These are phyloP conservation scores for Candida loeiensis DNA, from an alignment of 805 yeast genomes.

Conservation along the genomic window DNA sequence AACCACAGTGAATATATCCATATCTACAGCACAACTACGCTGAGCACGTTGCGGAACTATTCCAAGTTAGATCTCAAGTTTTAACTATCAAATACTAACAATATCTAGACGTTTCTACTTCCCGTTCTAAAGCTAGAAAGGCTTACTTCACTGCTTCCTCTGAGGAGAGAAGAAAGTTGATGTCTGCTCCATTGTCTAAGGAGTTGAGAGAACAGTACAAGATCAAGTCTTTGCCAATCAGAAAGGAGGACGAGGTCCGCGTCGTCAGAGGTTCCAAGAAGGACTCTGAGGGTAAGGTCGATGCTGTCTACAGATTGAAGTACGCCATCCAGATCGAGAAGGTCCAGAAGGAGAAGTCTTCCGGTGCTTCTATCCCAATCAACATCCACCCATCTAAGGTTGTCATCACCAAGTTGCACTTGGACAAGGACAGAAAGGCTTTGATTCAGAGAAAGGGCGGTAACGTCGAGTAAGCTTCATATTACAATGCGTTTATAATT, in stretches of 20 bases:
- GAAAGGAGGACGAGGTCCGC: conserved; percentile 93
- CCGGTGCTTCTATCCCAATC: conserved; percentile 96
- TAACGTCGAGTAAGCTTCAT: conserved; percentile 71
- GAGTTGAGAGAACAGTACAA: conserved; percentile 98
- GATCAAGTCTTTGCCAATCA: conserved; percentile 92
- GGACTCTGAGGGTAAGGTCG: conserved; percentile 98
- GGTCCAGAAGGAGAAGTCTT: conserved; percentile 95
- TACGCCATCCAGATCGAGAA: conserved; percentile 95
- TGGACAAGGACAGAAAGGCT: conserved; percentile 98
- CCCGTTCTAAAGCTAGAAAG: conserved; percentile 99
- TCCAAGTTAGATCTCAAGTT: not conserved
- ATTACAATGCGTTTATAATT: conserved; percentile 8
- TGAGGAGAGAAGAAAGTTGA: conserved; percentile 85
- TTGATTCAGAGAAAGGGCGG: conserved; percentile 98
- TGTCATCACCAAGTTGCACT: conserved; percentile 96
- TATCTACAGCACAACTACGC: not conserved
- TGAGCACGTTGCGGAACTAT: not conserved
- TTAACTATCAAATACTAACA: conserved; percentile 27
- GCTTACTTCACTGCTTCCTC: conserved; percentile 99
- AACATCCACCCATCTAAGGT: conserved; percentile 98
- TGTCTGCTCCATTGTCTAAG: conserved; percentile 98
- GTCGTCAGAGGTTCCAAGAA: conserved; percentile 99
- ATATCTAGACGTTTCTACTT: conserved; percentile 88
- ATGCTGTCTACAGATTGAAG: conserved; percentile 98
- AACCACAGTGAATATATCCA: not conserved